These are phyloP conservation scores for Pistacia vera DNA, from an alignment of 345 rosid species.

Conservation along the genomic window DNA sequence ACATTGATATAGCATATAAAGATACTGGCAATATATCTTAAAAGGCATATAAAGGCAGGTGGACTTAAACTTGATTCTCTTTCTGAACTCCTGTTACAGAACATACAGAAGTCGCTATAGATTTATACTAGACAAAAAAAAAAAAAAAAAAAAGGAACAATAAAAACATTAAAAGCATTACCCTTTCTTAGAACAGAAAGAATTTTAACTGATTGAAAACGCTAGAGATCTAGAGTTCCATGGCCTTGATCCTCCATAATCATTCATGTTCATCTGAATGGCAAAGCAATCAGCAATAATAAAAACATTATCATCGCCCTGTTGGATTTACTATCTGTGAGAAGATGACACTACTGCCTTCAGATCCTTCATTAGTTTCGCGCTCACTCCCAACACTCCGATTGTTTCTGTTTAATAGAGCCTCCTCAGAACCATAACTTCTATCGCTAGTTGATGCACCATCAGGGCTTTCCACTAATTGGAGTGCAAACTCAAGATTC, in stretches of 20 bases:
- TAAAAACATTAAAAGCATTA: background rate
- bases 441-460: slow-evolving; percentile 25
- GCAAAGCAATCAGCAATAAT: background rate
- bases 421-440: slow-evolving; percentile 26
- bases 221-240: slow-evolving; percentile 13
- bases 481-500: slow-evolving; percentile 72
- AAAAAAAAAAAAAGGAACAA: background rate
- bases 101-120: background rate
- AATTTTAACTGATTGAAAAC: background rate
- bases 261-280: background rate
- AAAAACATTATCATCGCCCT: slow-evolving; percentile 44
- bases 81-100: background rate
- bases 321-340: slow-evolving; percentile 65
- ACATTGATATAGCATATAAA: background rate
- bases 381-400: slow-evolving; percentile 36
- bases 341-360: slow-evolving; percentile 44
- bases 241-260: background rate
- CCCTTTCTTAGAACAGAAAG: background rate
- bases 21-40: background rate
- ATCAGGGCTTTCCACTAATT: slow-evolving; percentile 52
- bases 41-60: slow-evolving; percentile 7
- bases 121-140: slow-evolving; percentile 6
- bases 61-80: background rate
- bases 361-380: slow-evolving; percentile 28
- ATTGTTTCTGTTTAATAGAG: slow-evolving; percentile 14